Conservation (phyloP, 2,329 filamentous ascomycete species). For the Sclerotinia trifoliorum region DNA sequence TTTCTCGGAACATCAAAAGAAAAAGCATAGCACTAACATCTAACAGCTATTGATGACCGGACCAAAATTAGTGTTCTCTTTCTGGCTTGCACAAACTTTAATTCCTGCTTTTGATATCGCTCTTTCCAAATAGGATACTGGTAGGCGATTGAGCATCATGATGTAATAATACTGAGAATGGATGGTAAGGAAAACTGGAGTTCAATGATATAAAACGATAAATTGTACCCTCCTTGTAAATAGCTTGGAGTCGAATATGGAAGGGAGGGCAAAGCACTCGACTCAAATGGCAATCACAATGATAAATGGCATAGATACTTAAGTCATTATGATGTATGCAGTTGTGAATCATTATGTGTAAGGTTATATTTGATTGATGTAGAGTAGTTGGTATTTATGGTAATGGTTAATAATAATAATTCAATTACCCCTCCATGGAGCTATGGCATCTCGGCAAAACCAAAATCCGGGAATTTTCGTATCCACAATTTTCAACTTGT, state of each 20-base stretch:
- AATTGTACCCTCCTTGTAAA: slow-evolving; percentile 28
- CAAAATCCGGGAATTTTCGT: slow-evolving; percentile 11
- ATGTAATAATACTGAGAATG: slow-evolving; percentile 25
- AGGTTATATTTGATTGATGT: neutral
- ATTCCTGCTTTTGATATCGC: slow-evolving; percentile 83
- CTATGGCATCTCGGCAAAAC: slow-evolving; percentile 17
- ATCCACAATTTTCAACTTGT: slow-evolving; percentile 6
- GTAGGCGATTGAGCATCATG: neutral
- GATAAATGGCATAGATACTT: neutral
- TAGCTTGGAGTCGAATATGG: slow-evolving; percentile 18
- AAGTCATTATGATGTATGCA: neutral
- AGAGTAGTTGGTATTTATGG: too few species aligned
- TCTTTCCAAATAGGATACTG: slow-evolving; percentile 34
- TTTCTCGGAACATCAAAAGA: neutral
- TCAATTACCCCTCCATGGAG: slow-evolving; percentile 7
- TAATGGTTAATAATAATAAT: too few species aligned
- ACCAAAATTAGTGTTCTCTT: slow-evolving; percentile 97
- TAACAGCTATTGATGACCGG: slow-evolving; percentile 89
- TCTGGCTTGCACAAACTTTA: slow-evolving; percentile 98
- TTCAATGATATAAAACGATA: slow-evolving; percentile 26
- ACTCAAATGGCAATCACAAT: slow-evolving; percentile 26
- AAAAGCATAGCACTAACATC: slow-evolving; percentile 22
- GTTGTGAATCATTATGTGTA: neutral
- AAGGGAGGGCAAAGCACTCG: slow-evolving; percentile 24
- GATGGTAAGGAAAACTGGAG: slow-evolving; percentile 19